Evolutionary conservation across 148 eudicot genomes (phyloP), one percentile per base, ranked within the genome.

Genomic region (Spergularia marina): DNA sequence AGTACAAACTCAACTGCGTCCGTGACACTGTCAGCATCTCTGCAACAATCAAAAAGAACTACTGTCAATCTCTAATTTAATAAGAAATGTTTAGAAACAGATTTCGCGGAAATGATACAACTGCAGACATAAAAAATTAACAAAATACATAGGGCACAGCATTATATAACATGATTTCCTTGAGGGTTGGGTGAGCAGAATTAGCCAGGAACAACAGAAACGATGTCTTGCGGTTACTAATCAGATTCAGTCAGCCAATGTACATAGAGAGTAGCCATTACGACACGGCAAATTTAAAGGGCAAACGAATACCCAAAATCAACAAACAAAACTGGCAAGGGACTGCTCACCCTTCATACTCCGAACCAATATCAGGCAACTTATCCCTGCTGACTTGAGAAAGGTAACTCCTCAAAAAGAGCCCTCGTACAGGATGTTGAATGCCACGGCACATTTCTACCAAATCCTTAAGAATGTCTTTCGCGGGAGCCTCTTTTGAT

Each of bases 401-500:
- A 72, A 95, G 91, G 73, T 95, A 95, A 82, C 97, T 95, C 89
- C 98, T 90, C 65, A 95, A 73, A 79, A 95, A 95, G 70, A 95
- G 96, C 63, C 98, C 98, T 77, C 98, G 92, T 68, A 95, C 41
- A 81, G 98, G 98, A 84, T 95, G 96, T 80, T 95, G 98, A 65
- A 95, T 87, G 47, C 98, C 98, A 73, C 98, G 98, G 74, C 98
- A 95, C 98, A 95, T 87, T 84, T 95, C 98, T 21, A 95, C 97
- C 70, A 95, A 91, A 89, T 95, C 98, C 77, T 95, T 95, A 20
- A 95, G 91, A 40, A 95, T 85, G 85, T 90, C 98, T 84, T 92
- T 95, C 5, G 98, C 96, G 72, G 98, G 98, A 72, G 97, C 98
- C 81, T 95, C 98, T 87, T 92, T 95, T 25, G 98, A 95, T 78